Percentiles rank a stretch among this genome's conserved stretches.
These are phyloP conservation scores for Sistotremastrum suecicum DNA, from an alignment of 768 basidiomycete species.

Conservation along the genomic window DNA sequence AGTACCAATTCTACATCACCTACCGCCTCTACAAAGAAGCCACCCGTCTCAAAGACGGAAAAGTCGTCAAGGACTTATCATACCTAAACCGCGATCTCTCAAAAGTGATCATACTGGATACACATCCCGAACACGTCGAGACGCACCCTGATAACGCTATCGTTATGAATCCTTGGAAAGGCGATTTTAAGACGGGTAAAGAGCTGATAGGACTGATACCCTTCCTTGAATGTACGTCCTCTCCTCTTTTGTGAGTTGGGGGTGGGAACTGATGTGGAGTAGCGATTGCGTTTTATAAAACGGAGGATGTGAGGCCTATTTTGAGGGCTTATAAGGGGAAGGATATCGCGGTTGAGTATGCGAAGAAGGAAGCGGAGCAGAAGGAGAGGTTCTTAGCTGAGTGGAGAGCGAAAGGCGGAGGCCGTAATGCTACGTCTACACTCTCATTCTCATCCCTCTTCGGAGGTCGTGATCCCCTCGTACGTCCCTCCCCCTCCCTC, in stretches of 20 bases:
- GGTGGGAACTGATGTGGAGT: constrained; percentile 2
- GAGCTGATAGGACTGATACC: constrained; percentile 89
- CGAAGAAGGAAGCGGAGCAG: constrained; percentile 71
- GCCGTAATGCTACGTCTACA: not conserved
- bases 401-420: constrained; percentile 43
- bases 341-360: constrained; percentile 81
- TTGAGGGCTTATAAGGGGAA: constrained; percentile 76
- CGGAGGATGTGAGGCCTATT: constrained; percentile 77
- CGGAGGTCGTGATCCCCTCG: too few relatives aligned
- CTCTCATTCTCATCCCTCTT: too few relatives aligned
- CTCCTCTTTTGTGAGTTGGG: not conserved
- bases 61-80: constrained; percentile 87
- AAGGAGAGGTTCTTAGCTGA: constrained; percentile 69
- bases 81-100: constrained; percentile 90
- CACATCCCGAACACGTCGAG: constrained; percentile 58
- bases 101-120: constrained; percentile 81
- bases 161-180: constrained; percentile 75
- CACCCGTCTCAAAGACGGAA: constrained; percentile 69
- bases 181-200: constrained; percentile 49
- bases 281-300: constrained; percentile 91
- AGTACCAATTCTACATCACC: constrained; percentile 77
- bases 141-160: constrained; percentile 85
- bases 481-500: too few relatives aligned
- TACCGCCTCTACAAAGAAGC: constrained; percentile 91
- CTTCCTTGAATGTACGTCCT: constrained; percentile 73